These are phyloP conservation scores for Backusella sp. DNA, from an alignment of 192 early-diverging fungal species.

Conservation along the genomic window DNA sequence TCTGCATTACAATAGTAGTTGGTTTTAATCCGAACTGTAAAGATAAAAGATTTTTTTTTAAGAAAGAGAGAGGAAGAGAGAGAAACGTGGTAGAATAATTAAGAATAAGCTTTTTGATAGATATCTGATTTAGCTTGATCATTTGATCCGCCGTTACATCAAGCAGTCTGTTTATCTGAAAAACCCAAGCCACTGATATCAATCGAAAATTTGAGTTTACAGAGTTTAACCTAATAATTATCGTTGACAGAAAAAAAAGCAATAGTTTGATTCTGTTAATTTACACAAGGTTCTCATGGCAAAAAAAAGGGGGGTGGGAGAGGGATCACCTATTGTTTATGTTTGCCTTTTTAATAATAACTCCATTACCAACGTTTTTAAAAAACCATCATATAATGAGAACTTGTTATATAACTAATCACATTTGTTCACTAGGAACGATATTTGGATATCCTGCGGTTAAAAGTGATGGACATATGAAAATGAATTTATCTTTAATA, in stretches of 20 bases:
- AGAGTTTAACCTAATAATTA: background rate
- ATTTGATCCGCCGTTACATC: background rate
- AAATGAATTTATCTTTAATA: too few relatives aligned
- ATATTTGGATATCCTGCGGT: too few relatives aligned
- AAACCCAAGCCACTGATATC: background rate
- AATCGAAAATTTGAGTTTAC: background rate
- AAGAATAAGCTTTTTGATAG: background rate
- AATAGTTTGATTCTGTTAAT: background rate
- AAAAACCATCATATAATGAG: too few relatives aligned
- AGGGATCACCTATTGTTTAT: background rate
- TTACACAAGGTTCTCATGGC: background rate
- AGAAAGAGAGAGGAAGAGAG: too few relatives aligned
- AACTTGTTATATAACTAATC: too few relatives aligned
- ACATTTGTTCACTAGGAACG: too few relatives aligned
- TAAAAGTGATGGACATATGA: too few relatives aligned
- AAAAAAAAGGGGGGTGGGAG: too few relatives aligned
- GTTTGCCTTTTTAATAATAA: background rate
- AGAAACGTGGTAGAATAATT: background rate
- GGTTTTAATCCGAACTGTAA: too few relatives aligned
- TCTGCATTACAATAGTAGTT: background rate
- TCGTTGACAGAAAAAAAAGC: background rate
- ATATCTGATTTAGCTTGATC: background rate
- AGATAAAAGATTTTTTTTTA: too few relatives aligned
- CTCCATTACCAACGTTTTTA: too few relatives aligned
- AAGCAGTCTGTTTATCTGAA: background rate